Conservation (phyloP, 1,284 basidiomycete species). For the Ustilago shanxiensis region DNA sequence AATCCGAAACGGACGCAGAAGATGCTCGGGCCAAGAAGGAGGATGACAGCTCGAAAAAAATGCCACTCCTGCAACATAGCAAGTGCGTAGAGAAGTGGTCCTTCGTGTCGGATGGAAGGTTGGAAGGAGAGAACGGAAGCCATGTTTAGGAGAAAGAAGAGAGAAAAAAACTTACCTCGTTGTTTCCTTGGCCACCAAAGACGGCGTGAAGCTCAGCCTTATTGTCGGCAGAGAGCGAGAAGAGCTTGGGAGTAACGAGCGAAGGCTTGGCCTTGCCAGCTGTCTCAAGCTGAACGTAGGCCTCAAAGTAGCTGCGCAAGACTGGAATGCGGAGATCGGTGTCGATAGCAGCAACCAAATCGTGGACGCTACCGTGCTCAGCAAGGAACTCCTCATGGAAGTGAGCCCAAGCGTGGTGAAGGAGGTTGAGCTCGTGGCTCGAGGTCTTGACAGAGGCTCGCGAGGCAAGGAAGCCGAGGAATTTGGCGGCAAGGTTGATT, state of each 20-base stretch:
- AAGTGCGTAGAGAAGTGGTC: not conserved
- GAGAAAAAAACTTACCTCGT: slow-evolving; percentile 76
- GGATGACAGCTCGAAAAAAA: slow-evolving; percentile 4
- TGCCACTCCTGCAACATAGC: not conserved
- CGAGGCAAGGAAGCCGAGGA: slow-evolving; percentile 71
- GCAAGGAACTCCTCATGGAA: slow-evolving; percentile 57
- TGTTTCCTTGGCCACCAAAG: slow-evolving; percentile 98
- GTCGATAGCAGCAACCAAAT: slow-evolving; percentile 81
- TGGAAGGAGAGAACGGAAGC: not conserved
- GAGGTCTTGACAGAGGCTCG: slow-evolving; percentile 81
- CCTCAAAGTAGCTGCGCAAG: slow-evolving; percentile 83
- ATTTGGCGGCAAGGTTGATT: slow-evolving; percentile 67
- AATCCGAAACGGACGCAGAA: slow-evolving; percentile 4
- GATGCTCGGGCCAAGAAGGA: not conserved
- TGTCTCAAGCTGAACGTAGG: slow-evolving; percentile 80
- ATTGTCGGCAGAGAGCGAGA: slow-evolving; percentile 78
- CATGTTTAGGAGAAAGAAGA: not conserved
- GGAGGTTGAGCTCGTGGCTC: slow-evolving; percentile 82
- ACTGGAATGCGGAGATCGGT: slow-evolving; percentile 81
- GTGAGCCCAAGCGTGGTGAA: slow-evolving; percentile 68
- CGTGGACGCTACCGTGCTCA: slow-evolving; percentile 77
- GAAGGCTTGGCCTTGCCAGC: slow-evolving; percentile 74
- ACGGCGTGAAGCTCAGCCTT: slow-evolving; percentile 89
- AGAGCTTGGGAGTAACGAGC: slow-evolving; percentile 78
- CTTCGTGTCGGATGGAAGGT: too few relatives aligned